phyloP scores from a whole-genome alignment of 2,329 filamentous ascomycete genomes.

The Exserohilum turcica region DNA sequence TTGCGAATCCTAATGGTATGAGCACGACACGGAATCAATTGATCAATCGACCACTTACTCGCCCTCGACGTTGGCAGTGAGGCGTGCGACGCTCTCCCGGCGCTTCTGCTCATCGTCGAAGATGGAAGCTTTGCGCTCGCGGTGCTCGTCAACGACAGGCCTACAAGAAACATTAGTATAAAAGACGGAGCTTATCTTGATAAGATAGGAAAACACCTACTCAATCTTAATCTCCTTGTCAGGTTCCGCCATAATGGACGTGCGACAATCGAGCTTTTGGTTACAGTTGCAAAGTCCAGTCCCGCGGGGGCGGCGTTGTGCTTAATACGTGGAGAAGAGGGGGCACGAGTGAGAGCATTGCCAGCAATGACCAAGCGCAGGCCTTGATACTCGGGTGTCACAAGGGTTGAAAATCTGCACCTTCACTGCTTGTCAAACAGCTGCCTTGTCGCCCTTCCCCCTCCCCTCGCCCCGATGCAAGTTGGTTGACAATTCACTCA shows the following conservation, averaged over 20 bases:
- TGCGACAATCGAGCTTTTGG: background rate
- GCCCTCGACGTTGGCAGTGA: constrained; percentile 39
- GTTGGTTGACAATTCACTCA: background rate
- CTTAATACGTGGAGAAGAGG: background rate
- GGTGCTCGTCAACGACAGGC: constrained; percentile 18
- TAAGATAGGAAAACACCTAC: constrained; percentile 13
- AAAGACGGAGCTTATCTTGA: background rate
- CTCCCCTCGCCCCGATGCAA: background rate
- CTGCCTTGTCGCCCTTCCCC: background rate
- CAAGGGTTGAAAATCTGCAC: background rate
- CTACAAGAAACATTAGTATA: constrained; percentile 16
- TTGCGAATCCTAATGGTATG: constrained; percentile 57
- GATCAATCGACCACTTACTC: constrained; percentile 37
- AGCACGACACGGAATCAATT: background rate
- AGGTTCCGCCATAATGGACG: constrained; percentile 15
- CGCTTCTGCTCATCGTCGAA: constrained; percentile 32
- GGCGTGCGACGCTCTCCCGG: constrained; percentile 27
- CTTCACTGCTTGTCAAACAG: background rate
- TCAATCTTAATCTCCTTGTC: constrained; percentile 25
- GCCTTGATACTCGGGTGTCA: background rate
- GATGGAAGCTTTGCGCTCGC: constrained; percentile 31
- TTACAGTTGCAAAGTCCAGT: background rate
- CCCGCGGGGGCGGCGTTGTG: background rate
- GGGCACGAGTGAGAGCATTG: background rate
- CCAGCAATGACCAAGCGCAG: background rate